phyloP scores from a whole-genome alignment of 306 rosid genomes.

The Cucurbita pepo region DNA sequence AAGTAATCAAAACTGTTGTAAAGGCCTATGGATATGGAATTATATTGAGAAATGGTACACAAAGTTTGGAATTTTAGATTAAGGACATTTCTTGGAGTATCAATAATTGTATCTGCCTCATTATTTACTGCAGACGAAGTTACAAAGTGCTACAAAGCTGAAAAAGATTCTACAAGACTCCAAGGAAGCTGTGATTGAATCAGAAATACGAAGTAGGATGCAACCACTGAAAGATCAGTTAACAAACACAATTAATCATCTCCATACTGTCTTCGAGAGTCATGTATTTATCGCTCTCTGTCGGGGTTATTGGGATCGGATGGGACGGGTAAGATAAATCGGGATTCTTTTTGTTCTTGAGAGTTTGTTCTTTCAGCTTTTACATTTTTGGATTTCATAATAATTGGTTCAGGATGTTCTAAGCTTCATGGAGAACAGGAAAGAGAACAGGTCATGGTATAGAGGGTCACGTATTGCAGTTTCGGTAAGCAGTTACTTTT shows the following conservation, averaged over 20 bases:
- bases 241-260: constrained; percentile 46
- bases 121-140: constrained; percentile 44
- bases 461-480: constrained; percentile 65
- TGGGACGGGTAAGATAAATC: constrained; percentile 64
- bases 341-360: not conserved
- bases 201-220: constrained; percentile 67
- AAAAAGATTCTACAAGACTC: constrained; percentile 94
- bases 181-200: constrained; percentile 65
- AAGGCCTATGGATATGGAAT: not conserved
- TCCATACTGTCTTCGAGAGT: constrained; percentile 53
- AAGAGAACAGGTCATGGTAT: constrained; percentile 89
- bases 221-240: constrained; percentile 75
- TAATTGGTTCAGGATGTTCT: constrained; percentile 56
- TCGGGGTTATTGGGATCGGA: constrained; percentile 87
- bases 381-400: not conserved
- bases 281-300: constrained; percentile 70
- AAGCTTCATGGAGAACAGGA: constrained; percentile 85
- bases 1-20: not conserved
- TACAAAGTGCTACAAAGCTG: constrained; percentile 73
- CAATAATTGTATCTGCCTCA: not conserved
- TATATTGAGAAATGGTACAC: not conserved
- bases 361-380: not conserved
- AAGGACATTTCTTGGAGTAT: not conserved
- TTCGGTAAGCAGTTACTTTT: not conserved
- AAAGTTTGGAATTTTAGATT: not conserved